Percentiles rank a stretch among this genome's conserved stretches.
phyloP scores from a whole-genome alignment of 352 stramenopile genomes.

The Globisporangium recalcitrans region DNA sequence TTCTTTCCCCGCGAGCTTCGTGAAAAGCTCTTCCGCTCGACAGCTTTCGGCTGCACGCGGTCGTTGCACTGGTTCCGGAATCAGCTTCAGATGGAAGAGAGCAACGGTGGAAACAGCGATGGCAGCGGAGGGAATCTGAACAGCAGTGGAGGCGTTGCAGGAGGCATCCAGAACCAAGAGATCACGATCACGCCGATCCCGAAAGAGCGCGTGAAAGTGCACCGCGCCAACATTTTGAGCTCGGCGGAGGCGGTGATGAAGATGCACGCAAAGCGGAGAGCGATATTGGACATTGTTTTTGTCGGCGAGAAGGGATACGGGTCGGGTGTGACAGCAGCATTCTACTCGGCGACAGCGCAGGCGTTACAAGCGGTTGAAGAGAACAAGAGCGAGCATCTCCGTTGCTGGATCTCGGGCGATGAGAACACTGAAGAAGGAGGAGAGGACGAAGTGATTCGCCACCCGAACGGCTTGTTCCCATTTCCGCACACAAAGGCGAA shows the following conservation, averaged over 20 bases:
- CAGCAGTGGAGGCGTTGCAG: conserved; percentile 12
- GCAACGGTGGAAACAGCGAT: conserved; percentile 12
- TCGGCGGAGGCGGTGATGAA: conserved; percentile 81
- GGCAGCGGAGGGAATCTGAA: conserved; percentile 17
- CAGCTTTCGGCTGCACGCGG: conserved; percentile 72
- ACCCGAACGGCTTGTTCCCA: conserved; percentile 76
- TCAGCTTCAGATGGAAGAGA: conserved; percentile 55
- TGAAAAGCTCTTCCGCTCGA: conserved; percentile 69
- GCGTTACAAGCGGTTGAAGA: conserved; percentile 54
- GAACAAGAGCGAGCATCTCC: conserved; percentile 28
- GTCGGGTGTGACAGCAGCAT: conserved; percentile 77
- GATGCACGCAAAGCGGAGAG: conserved; percentile 79
- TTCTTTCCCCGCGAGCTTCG: conserved; percentile 73
- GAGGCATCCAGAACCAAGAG: conserved; percentile 66
- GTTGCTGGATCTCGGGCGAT: conserved; percentile 60
- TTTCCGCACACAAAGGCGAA: conserved; percentile 36
- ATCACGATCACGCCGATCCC: conserved; percentile 80
- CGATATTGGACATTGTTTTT: conserved; percentile 83
- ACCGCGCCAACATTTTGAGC: conserved; percentile 66
- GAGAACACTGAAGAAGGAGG: conserved; percentile 17
- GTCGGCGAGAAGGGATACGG: conserved; percentile 82
- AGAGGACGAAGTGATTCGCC: conserved; percentile 45
- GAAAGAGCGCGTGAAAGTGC: conserved; percentile 83
- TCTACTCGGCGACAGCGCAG: conserved; percentile 75
- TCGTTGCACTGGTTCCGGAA: conserved; percentile 81